Evolutionary conservation across 371 early-diverging fungal species (phyloP).

Genomic region (Mortierella sp.): DNA sequence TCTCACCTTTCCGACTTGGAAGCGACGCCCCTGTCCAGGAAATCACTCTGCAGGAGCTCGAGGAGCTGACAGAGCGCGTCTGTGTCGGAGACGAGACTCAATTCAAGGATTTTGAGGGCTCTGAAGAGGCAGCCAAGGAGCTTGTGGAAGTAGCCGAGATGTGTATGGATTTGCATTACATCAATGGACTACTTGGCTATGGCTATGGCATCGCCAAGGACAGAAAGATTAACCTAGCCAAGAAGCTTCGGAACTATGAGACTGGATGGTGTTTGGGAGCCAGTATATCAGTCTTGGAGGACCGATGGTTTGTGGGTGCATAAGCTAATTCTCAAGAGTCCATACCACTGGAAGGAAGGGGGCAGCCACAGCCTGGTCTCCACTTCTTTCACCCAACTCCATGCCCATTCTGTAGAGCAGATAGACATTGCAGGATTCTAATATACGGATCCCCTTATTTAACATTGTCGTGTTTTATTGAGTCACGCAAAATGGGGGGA

Average conservation of each 20-base stretch:
- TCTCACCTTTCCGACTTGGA: slow-evolving; percentile 76
- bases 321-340: too few species aligned
- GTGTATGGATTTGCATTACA: slow-evolving; percentile 91
- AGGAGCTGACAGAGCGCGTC: slow-evolving; percentile 70
- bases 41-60: slow-evolving; percentile 73
- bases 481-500: too few species aligned
- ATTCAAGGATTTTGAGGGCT: slow-evolving; percentile 44
- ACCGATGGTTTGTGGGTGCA: slow-evolving; percentile 22
- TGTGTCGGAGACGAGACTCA: slow-evolving; percentile 65
- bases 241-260: slow-evolving; percentile 92
- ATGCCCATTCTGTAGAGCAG: too few species aligned
- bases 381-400: too few species aligned
- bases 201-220: slow-evolving; percentile 87
- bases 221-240: slow-evolving; percentile 79
- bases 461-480: too few species aligned
- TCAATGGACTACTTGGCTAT: slow-evolving; percentile 78
- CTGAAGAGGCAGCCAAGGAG: slow-evolving; percentile 55
- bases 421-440: too few species aligned
- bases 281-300: slow-evolving; percentile 80
- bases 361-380: too few species aligned
- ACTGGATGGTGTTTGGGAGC: slow-evolving; percentile 98
- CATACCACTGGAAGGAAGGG: too few species aligned
- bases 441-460: too few species aligned
- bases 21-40: slow-evolving; percentile 54
- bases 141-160: slow-evolving; percentile 69